Base-by-base conservation (phyloP, 345 rosid genomes). In the Sisymbrium altissimum region DNA sequence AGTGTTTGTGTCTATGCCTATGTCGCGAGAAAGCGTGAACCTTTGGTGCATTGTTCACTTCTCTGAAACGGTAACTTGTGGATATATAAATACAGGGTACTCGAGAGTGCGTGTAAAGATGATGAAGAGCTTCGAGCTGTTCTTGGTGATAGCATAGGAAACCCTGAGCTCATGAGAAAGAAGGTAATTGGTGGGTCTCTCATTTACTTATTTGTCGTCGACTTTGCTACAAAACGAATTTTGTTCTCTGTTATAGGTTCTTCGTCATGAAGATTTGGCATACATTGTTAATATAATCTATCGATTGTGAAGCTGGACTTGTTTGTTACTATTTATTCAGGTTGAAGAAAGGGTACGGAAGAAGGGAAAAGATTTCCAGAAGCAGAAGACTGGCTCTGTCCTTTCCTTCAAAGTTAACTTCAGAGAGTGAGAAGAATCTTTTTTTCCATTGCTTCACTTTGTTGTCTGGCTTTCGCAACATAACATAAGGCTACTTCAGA, bases 381-480 rank as follows among this genome's bases (percentile, higher is more conserved):
- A 93, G 50, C 84, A 91, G 14, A 86, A 86, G 80, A 89, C 89
- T 12, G 98, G 97, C 18, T 93, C 96, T 48, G 82, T 93, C 36
- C 84, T 93, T 72, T 81, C 97, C 68, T 93, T 89, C 83, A 90
- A 93, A 87, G 98, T 90, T 75, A 87, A 83, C 88, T 93, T 93
- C 75, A 86, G 96, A 92, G 90, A 89, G 97, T 88, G 81, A 78
- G 81, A 21, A 9, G n/a, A 10, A 61, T 15, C 36, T 41, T 12
- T 41, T 9, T 46, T 15, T n/a, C 15, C 50, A 14, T 49, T 50
- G 27, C 32, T 44, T 44, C 41, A 27, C 50, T 36, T 27, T 61
- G 8, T 48, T 57, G n/a, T 56, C 46, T 56, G 35, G 41, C 12
- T 40, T 67, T 9, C 11, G 50, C 50, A 41, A 11, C 15, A 44